Conservation (phyloP, 495 filamentous ascomycete genomes). For the Jackrogersella minutella region DNA sequence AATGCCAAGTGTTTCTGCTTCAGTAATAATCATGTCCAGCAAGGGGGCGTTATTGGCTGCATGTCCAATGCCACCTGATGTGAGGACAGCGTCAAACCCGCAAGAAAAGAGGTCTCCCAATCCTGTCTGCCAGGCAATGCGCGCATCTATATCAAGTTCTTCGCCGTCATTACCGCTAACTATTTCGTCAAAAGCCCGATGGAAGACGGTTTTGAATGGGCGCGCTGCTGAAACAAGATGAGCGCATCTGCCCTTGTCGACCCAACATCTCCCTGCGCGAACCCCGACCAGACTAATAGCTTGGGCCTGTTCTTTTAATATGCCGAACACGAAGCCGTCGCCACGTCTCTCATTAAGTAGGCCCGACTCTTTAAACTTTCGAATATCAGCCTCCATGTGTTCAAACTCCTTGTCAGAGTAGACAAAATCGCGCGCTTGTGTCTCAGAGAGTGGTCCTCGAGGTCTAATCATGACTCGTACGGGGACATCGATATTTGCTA, state of each 20-base stretch:
- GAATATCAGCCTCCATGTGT: conserved; percentile 44
- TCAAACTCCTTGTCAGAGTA: conserved; percentile 48
- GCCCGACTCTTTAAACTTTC: conserved; percentile 36
- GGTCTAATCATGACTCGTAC: conserved; percentile 59
- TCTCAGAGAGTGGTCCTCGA: conserved; percentile 39
- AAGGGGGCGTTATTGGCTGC: conserved; percentile 41
- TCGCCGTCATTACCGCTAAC: conserved; percentile 32
- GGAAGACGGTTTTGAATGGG: conserved; percentile 47
- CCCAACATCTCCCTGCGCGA: conserved; percentile 25
- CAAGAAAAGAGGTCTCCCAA: conserved; percentile 38
- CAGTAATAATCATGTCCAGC: conserved; percentile 40
- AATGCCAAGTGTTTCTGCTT: conserved; percentile 21
- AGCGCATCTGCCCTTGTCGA: conserved; percentile 39
- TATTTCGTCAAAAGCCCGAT: conserved; percentile 55
- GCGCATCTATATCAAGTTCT: neutral
- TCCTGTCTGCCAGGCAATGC: conserved; percentile 22
- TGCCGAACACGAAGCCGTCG: conserved; percentile 59
- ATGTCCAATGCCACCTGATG: conserved; percentile 50
- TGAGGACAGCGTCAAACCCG: conserved; percentile 52
- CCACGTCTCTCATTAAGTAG: conserved; percentile 41
- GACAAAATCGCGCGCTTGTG: conserved; percentile 46
- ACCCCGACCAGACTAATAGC: neutral
- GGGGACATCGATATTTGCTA: conserved; percentile 23
- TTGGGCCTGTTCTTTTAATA: conserved; percentile 35
- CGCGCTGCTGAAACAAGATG: conserved; percentile 40